Evolutionary conservation across 768 basidiomycete species (phyloP).

Genomic region (Collybia nuda): DNA sequence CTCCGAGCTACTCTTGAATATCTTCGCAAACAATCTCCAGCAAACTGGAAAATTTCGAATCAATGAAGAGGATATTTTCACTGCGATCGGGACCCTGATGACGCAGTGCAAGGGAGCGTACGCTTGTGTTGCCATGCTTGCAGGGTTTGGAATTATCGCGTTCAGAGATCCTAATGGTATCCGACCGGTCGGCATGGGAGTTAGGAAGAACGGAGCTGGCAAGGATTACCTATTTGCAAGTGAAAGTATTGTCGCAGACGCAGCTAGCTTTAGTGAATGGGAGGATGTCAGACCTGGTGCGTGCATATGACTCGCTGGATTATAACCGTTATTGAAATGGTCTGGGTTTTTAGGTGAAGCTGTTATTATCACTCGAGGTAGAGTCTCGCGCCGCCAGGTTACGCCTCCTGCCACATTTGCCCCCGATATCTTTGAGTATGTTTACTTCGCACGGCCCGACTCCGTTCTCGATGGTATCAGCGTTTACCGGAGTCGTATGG

Average conservation of each 20-base stretch:
- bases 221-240: slow-evolving; percentile 90
- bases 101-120: slow-evolving; percentile 88
- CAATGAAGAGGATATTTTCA: slow-evolving; percentile 99
- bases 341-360: slow-evolving; percentile 71
- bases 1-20: slow-evolving; percentile 95
- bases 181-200: slow-evolving; percentile 86
- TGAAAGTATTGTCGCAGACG: slow-evolving; percentile 96
- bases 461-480: slow-evolving; percentile 96
- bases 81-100: slow-evolving; percentile 89
- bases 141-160: slow-evolving; percentile 96
- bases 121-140: slow-evolving; percentile 98
- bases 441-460: slow-evolving; percentile 98
- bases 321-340: neutral
- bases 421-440: slow-evolving; percentile 98
- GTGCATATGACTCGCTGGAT: slow-evolving; percentile 14
- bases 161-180: slow-evolving; percentile 99
- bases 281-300: slow-evolving; percentile 88
- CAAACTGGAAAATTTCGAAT: slow-evolving; percentile 99
- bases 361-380: slow-evolving; percentile 86
- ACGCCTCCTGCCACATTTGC: slow-evolving; percentile 74
- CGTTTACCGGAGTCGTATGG: slow-evolving; percentile 97
- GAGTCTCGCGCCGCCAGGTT: slow-evolving; percentile 75
- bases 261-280: slow-evolving; percentile 89
- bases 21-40: slow-evolving; percentile 96
- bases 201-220: slow-evolving; percentile 56